A percentile compares a stretch with the other conserved stretches of the same genome.
Conservation (phyloP, 305 asterid genomes). For the Coffea humblotiana region DNA sequence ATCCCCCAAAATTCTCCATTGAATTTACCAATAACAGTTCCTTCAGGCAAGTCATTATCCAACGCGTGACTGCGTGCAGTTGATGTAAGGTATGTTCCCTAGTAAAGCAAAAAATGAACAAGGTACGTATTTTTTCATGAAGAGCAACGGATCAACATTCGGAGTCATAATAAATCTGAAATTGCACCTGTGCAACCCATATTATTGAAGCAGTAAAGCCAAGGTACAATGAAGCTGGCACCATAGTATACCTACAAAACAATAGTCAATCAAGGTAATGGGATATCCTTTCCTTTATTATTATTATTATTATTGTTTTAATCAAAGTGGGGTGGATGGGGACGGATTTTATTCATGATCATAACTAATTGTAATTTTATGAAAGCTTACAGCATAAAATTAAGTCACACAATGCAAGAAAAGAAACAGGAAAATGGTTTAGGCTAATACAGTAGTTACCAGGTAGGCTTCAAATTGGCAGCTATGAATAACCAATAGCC, state of each 20-base stretch:
- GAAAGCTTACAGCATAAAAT: not conserved
- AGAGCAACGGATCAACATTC: no score
- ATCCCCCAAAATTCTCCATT: constrained; percentile 88
- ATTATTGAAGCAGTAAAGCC: constrained; percentile 20
- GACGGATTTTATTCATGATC: not conserved
- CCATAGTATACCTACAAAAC: constrained; percentile 9
- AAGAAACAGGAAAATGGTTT: not conserved
- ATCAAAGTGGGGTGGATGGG: no score
- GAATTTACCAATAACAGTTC: constrained; percentile 73
- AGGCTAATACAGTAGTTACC: not conserved
- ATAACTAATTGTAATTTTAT: not conserved
- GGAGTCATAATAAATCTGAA: not conserved
- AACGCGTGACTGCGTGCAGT: constrained; percentile 72
- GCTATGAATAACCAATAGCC: constrained; percentile 19
- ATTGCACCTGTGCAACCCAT: constrained; percentile 20
- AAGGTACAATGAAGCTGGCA: constrained; percentile 22
- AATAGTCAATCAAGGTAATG: not conserved
- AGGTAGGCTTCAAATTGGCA: constrained; percentile 20
- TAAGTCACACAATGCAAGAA: not conserved
- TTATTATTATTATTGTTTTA: no score
- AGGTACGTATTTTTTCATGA: no score
- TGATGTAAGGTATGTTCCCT: constrained; percentile 50
- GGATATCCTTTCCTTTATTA: no score
- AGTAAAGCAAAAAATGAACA: not conserved
- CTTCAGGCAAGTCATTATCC: constrained; percentile 59